Evolutionary conservation across 345 rosid genomes (phyloP).

Genomic region (Populus simonii): DNA sequence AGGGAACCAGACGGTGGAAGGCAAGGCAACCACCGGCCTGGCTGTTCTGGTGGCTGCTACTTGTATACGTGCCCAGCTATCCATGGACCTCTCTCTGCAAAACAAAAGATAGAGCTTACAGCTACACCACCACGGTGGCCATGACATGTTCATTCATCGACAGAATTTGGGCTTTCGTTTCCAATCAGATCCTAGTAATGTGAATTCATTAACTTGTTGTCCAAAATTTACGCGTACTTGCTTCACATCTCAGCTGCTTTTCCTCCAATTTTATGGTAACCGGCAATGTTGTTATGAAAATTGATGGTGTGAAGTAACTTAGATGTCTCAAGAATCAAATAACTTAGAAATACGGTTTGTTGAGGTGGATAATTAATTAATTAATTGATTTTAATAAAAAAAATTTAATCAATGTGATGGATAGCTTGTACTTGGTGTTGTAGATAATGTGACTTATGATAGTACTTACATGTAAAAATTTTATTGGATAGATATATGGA

Average conservation of each 20-base stretch:
- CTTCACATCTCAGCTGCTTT: neutral
- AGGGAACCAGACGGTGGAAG: neutral
- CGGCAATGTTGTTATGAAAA: neutral
- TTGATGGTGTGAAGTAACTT: no score
- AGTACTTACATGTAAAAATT: no score
- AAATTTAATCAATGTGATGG: no score
- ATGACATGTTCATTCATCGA: neutral
- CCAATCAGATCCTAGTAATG: neutral
- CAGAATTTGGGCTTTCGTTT: neutral
- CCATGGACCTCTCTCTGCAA: no score
- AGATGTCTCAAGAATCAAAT: no score
- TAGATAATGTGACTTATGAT: no score
- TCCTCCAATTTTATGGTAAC: neutral
- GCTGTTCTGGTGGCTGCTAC: neutral
- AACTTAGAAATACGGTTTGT: no score
- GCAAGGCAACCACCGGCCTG: neutral
- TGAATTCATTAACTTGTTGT: neutral
- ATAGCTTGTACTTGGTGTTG: no score
- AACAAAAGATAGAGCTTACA: neutral
- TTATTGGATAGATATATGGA: fast-evolving
- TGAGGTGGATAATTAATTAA: no score
- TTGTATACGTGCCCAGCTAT: neutral
- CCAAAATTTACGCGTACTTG: no score
- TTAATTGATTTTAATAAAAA: no score
- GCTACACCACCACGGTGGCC: neutral